Evolutionary conservation across 164 flowering plant species (phyloP).

Genomic region (Piper betle): DNA sequence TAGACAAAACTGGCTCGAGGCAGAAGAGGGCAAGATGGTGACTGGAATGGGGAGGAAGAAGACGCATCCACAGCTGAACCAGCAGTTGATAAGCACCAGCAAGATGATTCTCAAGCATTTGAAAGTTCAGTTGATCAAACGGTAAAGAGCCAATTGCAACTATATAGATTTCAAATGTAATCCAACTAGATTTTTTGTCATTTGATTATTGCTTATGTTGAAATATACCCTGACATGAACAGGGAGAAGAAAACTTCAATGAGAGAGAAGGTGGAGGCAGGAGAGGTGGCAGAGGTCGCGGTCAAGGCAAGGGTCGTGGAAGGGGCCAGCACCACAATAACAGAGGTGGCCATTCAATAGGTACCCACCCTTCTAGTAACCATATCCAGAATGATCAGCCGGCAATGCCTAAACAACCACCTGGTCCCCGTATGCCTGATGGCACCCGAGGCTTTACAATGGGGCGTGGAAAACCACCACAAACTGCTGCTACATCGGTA

Average conservation of each 20-base stretch:
- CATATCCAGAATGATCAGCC: slow-evolving; percentile 17
- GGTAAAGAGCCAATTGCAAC: slow-evolving; percentile 20
- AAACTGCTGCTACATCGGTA: neutral
- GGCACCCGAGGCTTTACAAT: slow-evolving; percentile 67
- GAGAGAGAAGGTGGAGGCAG: slow-evolving; percentile 53
- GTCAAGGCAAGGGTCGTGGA: slow-evolving; percentile 65
- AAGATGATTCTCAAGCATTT: slow-evolving; percentile 32
- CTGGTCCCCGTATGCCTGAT: slow-evolving; percentile 86
- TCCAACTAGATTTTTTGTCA: too few species aligned
- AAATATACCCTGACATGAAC: slow-evolving; percentile 1
- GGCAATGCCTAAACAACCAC: slow-evolving; percentile 38
- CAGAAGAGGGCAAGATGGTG: slow-evolving; percentile 43
- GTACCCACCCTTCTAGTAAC: slow-evolving; percentile 24
- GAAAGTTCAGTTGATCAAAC: slow-evolving; percentile 31
- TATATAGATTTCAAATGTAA: too few species aligned
- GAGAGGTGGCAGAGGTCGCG: slow-evolving; percentile 41
- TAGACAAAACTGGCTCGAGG: slow-evolving; percentile 48
- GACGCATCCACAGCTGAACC: slow-evolving; percentile 43
- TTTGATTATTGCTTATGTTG: too few species aligned
- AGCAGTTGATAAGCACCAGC: slow-evolving; percentile 33
- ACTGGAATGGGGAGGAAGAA: slow-evolving; percentile 45
- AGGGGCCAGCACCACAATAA: slow-evolving; percentile 36
- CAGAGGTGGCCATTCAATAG: slow-evolving; percentile 33
- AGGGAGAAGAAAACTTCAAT: slow-evolving; percentile 46
- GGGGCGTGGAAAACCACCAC: slow-evolving; percentile 61